A percentile compares a stretch with the other conserved stretches of the same genome.
Evolutionary conservation across 306 rosid species (phyloP).

Genomic region (Lithocarpus polystachyus): DNA sequence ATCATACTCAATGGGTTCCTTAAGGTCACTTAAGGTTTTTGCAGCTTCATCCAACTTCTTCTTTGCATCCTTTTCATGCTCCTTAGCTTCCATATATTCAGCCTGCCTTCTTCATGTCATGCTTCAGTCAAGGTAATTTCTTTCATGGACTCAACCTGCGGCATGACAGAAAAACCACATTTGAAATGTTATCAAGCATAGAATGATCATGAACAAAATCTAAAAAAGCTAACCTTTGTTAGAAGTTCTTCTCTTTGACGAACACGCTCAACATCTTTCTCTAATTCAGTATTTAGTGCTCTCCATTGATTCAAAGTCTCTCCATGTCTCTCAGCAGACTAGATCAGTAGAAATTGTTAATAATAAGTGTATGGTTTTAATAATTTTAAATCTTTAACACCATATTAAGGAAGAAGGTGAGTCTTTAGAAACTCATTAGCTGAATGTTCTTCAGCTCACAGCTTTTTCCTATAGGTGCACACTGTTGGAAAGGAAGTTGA

Average conservation of each 20-base stretch:
- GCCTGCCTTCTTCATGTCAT: slow-evolving; percentile 85
- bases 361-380: not conserved
- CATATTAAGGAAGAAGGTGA: slow-evolving; percentile 11
- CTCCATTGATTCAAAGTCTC: slow-evolving; percentile 74
- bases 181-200: not conserved
- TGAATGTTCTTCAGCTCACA: slow-evolving; percentile 66
- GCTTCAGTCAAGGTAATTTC: slow-evolving; percentile 81
- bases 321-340: slow-evolving; percentile 85
- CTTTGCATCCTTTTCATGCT: slow-evolving; percentile 55
- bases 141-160: slow-evolving; percentile 78
- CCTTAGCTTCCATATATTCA: slow-evolving; percentile 70
- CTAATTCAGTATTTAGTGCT: slow-evolving; percentile 75
- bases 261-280: slow-evolving; percentile 89
- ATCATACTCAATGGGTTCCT: slow-evolving; percentile 75
- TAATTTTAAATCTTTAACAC: slow-evolving; percentile 6
- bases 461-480: slow-evolving; percentile 67
- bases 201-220: slow-evolving; percentile 14
- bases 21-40: slow-evolving; percentile 48
- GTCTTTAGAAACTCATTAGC: slow-evolving; percentile 44
- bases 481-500: slow-evolving; percentile 70
- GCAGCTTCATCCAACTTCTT: slow-evolving; percentile 73
- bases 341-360: slow-evolving; percentile 10
- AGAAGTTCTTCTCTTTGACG: slow-evolving; percentile 86
- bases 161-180: slow-evolving; percentile 11
- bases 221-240: slow-evolving; percentile 49